Evolutionary conservation across 2,329 filamentous ascomycete species (phyloP).

Genomic region (Gnomoniopsis smithogilvyi): DNA sequence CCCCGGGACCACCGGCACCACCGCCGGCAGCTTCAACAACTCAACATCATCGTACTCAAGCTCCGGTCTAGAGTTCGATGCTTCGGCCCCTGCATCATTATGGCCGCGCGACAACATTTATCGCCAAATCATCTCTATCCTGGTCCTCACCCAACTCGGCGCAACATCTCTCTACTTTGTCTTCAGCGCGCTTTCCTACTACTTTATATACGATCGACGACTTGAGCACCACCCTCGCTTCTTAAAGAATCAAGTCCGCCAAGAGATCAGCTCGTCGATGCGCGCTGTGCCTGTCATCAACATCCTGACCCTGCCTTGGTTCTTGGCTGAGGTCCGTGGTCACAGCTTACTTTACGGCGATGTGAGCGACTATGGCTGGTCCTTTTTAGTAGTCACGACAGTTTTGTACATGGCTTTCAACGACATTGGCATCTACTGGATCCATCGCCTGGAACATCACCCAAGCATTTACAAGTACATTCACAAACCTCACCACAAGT

Average conservation of each 20-base stretch:
- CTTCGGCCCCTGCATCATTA: not conserved
- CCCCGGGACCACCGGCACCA: not conserved
- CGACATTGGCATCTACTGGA: constrained; percentile 45
- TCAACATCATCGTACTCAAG: constrained; percentile 6
- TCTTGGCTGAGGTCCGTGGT: constrained; percentile 28
- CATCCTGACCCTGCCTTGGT: constrained; percentile 41
- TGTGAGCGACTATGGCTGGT: too few species aligned
- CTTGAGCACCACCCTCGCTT: too few species aligned
- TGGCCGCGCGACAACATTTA: constrained; percentile 39
- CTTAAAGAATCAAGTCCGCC: constrained; percentile 36
- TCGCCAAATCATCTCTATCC: constrained; percentile 36
- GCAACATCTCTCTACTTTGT: constrained; percentile 19
- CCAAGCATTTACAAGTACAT: constrained; percentile 44
- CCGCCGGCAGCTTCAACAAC: constrained; percentile 4
- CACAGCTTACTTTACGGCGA: too few species aligned
- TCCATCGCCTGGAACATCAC: constrained; percentile 43
- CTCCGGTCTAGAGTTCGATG: constrained; percentile 19
- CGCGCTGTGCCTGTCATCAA: constrained; percentile 41
- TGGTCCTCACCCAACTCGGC: constrained; percentile 36
- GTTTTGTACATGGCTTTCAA: constrained; percentile 43
- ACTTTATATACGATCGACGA: too few species aligned
- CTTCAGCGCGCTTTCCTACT: too few species aligned
- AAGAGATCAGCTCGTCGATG: constrained; percentile 41
- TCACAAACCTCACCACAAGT: constrained; percentile 46
- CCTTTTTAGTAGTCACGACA: constrained; percentile 23